Conservation (phyloP, 2,329 filamentous ascomycete species). For the Coniella vitis region DNA sequence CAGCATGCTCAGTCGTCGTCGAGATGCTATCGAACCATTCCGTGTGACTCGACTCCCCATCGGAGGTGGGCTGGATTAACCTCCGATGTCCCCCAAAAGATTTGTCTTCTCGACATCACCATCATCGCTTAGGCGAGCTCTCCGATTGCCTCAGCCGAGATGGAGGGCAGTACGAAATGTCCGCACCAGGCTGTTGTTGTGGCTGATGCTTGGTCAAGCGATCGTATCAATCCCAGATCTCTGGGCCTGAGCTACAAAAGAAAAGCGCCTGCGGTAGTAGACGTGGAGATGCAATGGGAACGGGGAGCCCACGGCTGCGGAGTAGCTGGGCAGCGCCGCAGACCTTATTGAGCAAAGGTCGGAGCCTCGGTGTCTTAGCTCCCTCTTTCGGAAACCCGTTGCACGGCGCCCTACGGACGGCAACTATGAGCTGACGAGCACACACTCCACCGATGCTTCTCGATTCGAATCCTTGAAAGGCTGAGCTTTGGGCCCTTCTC, state of each 20-base stretch:
- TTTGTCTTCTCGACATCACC: no score
- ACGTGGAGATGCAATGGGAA: not conserved
- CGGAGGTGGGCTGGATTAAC: not conserved
- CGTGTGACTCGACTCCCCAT: not conserved
- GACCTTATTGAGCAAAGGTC: not conserved
- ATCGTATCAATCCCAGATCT: no score
- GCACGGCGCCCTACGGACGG: not conserved
- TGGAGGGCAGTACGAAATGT: no score
- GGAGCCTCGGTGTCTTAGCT: slow-evolving; percentile 6
- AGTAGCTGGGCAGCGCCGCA: not conserved
- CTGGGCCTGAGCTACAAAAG: not conserved
- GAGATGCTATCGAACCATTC: not conserved
- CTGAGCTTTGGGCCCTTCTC: slow-evolving; percentile 1
- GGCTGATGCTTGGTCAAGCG: no score
- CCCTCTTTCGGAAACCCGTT: slow-evolving; percentile 5
- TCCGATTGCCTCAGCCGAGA: no score
- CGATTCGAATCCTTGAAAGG: slow-evolving; percentile 2
- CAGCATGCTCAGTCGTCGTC: not conserved
- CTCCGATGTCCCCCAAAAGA: not conserved
- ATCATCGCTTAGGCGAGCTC: no score
- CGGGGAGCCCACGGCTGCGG: not conserved
- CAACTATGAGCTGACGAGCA: slow-evolving; percentile 10
- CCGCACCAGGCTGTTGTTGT: no score
- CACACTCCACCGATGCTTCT: not conserved
- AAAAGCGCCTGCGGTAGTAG: not conserved